Percentiles rank a stretch among this genome's conserved stretches.
Evolutionary conservation across 371 early-diverging fungal species (phyloP).

Genomic region (Rhizopus stolonifer): DNA sequence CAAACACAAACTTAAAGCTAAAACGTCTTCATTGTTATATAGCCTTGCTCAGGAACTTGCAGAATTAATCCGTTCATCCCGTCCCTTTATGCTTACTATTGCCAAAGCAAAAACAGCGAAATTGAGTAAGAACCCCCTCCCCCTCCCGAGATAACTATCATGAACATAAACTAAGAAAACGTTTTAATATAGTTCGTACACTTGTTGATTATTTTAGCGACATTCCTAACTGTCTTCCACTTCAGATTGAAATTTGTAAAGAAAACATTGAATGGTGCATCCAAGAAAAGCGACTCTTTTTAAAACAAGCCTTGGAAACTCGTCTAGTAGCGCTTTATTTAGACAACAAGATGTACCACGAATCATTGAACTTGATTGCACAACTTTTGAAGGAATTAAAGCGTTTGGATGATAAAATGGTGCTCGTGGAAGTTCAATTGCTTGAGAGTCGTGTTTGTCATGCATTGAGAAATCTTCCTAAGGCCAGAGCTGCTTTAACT

Average conservation of each 20-base stretch:
- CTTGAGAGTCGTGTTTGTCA: constrained; percentile 95
- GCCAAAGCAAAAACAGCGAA: constrained; percentile 97
- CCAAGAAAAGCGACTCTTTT: constrained; percentile 87
- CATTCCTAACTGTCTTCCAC: constrained; percentile 83
- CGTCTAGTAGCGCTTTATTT: constrained; percentile 89
- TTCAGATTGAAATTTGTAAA: constrained; percentile 91
- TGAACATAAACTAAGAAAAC: too few species aligned
- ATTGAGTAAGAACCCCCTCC: constrained; percentile 79
- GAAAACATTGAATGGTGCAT: constrained; percentile 92
- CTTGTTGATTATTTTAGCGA: constrained; percentile 88
- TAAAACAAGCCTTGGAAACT: constrained; percentile 93
- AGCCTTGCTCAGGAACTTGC: constrained; percentile 82
- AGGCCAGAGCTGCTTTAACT: constrained; percentile 94
- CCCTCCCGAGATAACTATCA: too few species aligned
- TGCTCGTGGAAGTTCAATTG: constrained; percentile 94
- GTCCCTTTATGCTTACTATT: constrained; percentile 75
- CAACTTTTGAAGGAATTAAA: constrained; percentile 92
- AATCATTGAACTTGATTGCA: constrained; percentile 83
- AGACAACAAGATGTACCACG: constrained; percentile 92
- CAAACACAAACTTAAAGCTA: not conserved
- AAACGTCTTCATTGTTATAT: not conserved
- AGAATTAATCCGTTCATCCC: constrained; percentile 77
- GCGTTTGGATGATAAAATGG: constrained; percentile 97
- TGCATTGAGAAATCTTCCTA: constrained; percentile 91
- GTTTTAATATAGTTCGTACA: constrained; percentile 62